Conservation (phyloP, 305 asterid genomes). For the Salvia sclarea region DNA sequence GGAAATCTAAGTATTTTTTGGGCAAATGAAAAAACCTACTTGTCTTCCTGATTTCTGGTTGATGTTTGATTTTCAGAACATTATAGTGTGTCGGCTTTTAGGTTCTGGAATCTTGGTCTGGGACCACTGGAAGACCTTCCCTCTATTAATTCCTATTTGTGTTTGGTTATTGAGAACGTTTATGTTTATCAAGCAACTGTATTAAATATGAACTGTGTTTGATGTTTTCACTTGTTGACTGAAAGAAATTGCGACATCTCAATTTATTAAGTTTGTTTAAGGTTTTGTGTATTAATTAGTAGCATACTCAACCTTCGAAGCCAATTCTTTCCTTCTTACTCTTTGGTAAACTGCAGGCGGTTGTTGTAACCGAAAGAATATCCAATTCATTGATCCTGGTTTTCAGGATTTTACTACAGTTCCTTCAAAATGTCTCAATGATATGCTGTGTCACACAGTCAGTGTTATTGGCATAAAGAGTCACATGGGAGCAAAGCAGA, state of each 20-base stretch:
- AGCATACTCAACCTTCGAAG: neutral
- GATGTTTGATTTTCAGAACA: conserved; percentile 5
- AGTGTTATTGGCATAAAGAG: too few species aligned
- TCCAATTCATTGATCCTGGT: too few species aligned
- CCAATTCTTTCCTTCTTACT: neutral
- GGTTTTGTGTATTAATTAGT: neutral
- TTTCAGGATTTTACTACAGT: neutral
- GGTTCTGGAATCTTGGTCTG: neutral
- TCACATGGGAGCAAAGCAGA: neutral
- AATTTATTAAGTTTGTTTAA: neutral
- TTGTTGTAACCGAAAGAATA: neutral
- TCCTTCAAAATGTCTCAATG: neutral
- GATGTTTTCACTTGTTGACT: neutral
- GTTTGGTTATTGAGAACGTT: neutral
- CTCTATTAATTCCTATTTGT: neutral
- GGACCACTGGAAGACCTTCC: neutral
- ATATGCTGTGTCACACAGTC: neutral
- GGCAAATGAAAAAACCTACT: neutral
- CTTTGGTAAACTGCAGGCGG: neutral
- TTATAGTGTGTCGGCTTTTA: neutral
- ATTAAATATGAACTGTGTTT: neutral
- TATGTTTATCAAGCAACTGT: neutral
- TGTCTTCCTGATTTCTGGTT: neutral
- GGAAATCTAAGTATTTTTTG: neutral
- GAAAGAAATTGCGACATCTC: neutral